These are phyloP conservation scores for Amanita phalloides DNA, from an alignment of 768 basidiomycete genomes.

Conservation along the genomic window DNA sequence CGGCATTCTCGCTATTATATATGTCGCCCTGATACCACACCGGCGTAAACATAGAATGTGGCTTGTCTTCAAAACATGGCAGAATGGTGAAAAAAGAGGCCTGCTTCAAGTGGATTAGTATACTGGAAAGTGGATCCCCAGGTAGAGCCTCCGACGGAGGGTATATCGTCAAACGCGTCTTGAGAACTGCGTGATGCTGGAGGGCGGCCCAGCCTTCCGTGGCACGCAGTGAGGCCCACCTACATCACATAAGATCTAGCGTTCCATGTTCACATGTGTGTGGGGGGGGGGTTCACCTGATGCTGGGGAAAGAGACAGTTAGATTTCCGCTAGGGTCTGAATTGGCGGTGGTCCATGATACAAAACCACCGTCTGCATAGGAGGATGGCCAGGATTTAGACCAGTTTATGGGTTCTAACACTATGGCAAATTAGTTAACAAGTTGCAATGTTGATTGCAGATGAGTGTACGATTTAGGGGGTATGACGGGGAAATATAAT, in stretches of 20 bases:
- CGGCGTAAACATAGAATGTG: slow-evolving; percentile 15
- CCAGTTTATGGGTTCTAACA: slow-evolving; percentile 41
- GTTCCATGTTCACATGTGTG: background rate
- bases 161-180: slow-evolving; percentile 47
- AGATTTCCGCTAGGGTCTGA: slow-evolving; percentile 36
- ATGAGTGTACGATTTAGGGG: slow-evolving; percentile 47
- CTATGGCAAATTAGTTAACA: slow-evolving; percentile 18
- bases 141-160: slow-evolving; percentile 23
- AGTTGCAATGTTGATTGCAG: slow-evolving; percentile 1
- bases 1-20: slow-evolving; percentile 52
- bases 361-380: slow-evolving; percentile 47
- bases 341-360: slow-evolving; percentile 43
- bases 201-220: slow-evolving; percentile 84
- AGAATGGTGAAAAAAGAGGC: slow-evolving; percentile 71
- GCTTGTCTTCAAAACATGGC: slow-evolving; percentile 21
- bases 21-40: slow-evolving; percentile 83
- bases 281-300: slow-evolving; percentile 30
- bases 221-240: slow-evolving; percentile 63
- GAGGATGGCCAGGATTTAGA: slow-evolving; percentile 51
- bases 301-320: slow-evolving; percentile 50
- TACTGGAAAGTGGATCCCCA: slow-evolving; percentile 21
- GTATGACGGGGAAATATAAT: slow-evolving; percentile 69
- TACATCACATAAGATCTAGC: slow-evolving; percentile 14
- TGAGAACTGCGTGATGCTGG: slow-evolving; percentile 70
- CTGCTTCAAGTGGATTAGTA: slow-evolving; percentile 54